phyloP scores from a whole-genome alignment of 208 protist species.

The Jaenimonas drosophilae region DNA sequence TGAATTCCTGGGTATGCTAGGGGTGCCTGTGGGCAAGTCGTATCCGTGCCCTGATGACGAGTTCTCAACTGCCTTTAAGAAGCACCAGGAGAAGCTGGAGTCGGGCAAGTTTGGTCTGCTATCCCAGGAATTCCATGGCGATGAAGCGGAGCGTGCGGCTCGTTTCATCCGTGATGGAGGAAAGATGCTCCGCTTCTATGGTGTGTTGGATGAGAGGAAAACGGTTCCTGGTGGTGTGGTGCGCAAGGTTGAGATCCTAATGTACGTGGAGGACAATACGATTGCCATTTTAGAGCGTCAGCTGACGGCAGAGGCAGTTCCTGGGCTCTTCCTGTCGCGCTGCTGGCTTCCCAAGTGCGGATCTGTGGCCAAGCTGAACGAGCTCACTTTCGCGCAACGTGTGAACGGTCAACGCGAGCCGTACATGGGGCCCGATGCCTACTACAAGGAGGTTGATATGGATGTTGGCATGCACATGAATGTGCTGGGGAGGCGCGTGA shows the following conservation, averaged over 20 bases:
- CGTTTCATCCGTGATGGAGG: slow-evolving; percentile 91
- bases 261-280: slow-evolving; percentile 94
- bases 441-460: slow-evolving; percentile 82
- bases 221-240: slow-evolving; percentile 47
- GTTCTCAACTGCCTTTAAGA: slow-evolving; percentile 55
- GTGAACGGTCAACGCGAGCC: slow-evolving; percentile 74
- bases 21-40: slow-evolving; percentile 44
- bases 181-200: slow-evolving; percentile 94
- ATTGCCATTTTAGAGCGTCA: slow-evolving; percentile 90
- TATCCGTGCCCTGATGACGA: slow-evolving; percentile 49
- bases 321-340: slow-evolving; percentile 80
- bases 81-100: slow-evolving; percentile 33
- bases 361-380: slow-evolving; percentile 56
- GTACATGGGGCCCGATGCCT: slow-evolving; percentile 50
- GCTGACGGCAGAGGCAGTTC: slow-evolving; percentile 83
- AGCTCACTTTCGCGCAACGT: slow-evolving; percentile 78
- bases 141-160: slow-evolving; percentile 61
- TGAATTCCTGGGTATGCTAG: slow-evolving; percentile 78
- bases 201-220: slow-evolving; percentile 64
- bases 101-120: slow-evolving; percentile 47
- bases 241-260: slow-evolving; percentile 87
- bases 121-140: slow-evolving; percentile 42
- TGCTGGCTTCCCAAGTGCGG: slow-evolving; percentile 70
- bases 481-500: slow-evolving; percentile 66
- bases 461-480: slow-evolving; percentile 70